These are phyloP conservation scores for Termitomyces sp. DNA, from an alignment of 768 basidiomycete genomes.

Conservation along the genomic window DNA sequence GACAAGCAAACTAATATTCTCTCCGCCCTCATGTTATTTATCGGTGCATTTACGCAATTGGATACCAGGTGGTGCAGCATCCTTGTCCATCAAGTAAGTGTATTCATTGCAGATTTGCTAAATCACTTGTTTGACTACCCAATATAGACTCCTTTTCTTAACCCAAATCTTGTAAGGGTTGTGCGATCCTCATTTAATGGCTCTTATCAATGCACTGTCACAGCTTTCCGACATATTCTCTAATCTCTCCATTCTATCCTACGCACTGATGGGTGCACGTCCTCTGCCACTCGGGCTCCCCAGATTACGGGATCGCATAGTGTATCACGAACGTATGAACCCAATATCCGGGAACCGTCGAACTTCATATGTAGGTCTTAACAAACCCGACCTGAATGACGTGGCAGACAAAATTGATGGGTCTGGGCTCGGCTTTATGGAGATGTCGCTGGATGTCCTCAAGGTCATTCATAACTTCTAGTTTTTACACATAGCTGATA, in stretches of 20 bases:
- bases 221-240: conserved; percentile 40
- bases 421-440: conserved; percentile 34
- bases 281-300: conserved; percentile 34
- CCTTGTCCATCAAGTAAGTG: conserved; percentile 32
- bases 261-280: conserved; percentile 27
- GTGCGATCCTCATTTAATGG: not conserved
- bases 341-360: conserved; percentile 4
- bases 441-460: conserved; percentile 32
- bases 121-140: not conserved
- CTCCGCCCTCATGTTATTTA: conserved; percentile 28
- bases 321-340: conserved; percentile 34
- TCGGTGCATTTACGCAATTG: conserved; percentile 32
- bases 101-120: not conserved
- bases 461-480: conserved; percentile 20
- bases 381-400: conserved; percentile 11
- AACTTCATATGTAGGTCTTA: not conserved
- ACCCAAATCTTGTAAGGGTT: conserved; percentile 34
- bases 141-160: conserved; percentile 36
- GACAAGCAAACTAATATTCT: conserved; percentile 26
- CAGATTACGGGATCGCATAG: conserved; percentile 33
- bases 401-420: conserved; percentile 31
- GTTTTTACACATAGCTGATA: not conserved
- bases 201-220: not conserved
- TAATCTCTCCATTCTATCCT: conserved; percentile 32
- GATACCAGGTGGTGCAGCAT: conserved; percentile 39